These are phyloP conservation scores for Russula brevipes DNA, from an alignment of 768 basidiomycete genomes.

Conservation along the genomic window DNA sequence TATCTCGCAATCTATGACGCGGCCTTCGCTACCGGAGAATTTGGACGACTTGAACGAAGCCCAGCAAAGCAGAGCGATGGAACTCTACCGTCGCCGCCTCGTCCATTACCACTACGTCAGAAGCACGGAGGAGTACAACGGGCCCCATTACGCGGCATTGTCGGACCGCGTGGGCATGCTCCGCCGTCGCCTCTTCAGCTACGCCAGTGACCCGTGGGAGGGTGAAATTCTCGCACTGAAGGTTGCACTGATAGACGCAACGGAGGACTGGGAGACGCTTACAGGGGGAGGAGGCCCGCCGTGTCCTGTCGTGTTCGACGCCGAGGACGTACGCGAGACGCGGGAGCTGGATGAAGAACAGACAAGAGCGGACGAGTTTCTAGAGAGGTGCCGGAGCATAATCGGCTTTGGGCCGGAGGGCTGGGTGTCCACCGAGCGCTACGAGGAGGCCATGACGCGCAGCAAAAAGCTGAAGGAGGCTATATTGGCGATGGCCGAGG, in stretches of 20 bases:
- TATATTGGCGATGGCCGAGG: neutral
- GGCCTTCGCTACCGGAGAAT: slow-evolving; percentile 42
- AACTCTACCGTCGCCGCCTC: slow-evolving; percentile 43
- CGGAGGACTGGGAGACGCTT: slow-evolving; percentile 41
- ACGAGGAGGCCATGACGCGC: neutral
- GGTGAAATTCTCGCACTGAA: slow-evolving; percentile 43
- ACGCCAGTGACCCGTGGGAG: slow-evolving; percentile 46
- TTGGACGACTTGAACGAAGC: slow-evolving; percentile 39
- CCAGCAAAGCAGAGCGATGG: slow-evolving; percentile 32
- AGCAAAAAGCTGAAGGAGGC: neutral
- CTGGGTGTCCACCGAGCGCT: neutral
- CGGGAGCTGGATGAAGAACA: slow-evolving; percentile 32
- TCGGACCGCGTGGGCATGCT: slow-evolving; percentile 25
- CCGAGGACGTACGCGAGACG: slow-evolving; percentile 42
- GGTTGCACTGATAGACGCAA: slow-evolving; percentile 41
- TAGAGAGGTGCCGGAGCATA: neutral
- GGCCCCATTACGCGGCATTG: slow-evolving; percentile 7
- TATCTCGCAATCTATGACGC: slow-evolving; percentile 36
- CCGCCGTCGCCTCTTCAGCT: slow-evolving; percentile 40
- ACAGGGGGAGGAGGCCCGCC: slow-evolving; percentile 36
- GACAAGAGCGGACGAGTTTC: neutral
- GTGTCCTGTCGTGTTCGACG: slow-evolving; percentile 45
- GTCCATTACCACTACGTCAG: slow-evolving; percentile 47
- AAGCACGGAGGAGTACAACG: slow-evolving; percentile 43
- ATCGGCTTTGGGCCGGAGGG: neutral